Percentiles rank a stretch among this genome's conserved stretches.
Conservation (phyloP, 2,329 filamentous ascomycete genomes). For the Fusarium sp. region DNA sequence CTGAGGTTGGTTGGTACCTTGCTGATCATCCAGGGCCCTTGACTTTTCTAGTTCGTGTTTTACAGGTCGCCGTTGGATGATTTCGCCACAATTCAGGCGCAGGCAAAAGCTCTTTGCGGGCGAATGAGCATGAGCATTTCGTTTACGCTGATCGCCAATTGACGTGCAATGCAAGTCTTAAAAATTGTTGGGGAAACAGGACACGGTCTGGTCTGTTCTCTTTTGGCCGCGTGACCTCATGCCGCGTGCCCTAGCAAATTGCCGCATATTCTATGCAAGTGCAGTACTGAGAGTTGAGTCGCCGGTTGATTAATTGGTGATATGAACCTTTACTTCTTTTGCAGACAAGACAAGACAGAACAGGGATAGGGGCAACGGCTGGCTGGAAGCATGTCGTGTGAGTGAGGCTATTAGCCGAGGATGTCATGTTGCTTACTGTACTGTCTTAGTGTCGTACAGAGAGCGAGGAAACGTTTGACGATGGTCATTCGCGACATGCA, state of each 20-base stretch:
- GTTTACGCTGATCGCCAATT: conserved; percentile 33
- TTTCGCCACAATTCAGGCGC: conserved; percentile 30
- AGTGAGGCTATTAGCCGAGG: conserved; percentile 28
- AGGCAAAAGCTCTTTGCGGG: conserved; percentile 3
- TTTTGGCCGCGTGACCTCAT: conserved; percentile 39
- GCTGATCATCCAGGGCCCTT: conserved; percentile 17
- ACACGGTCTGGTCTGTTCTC: conserved; percentile 34
- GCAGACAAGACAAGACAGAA: background rate
- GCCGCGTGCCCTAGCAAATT: conserved; percentile 24
- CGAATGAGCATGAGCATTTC: conserved; percentile 32
- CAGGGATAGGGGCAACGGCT: conserved; percentile 7
- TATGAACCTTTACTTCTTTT: background rate
- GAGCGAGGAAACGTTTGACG: conserved; percentile 8
- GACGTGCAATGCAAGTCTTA: conserved; percentile 30
- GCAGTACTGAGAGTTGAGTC: background rate
- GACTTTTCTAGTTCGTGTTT: background rate
- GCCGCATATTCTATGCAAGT: conserved; percentile 3
- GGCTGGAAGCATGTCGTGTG: conserved; percentile 7
- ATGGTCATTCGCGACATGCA: conserved; percentile 22
- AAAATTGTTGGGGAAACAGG: conserved; percentile 41
- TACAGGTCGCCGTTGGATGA: conserved; percentile 6
- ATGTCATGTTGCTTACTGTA: conserved; percentile 7
- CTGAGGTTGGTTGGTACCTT: conserved; percentile 10
- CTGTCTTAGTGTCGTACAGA: background rate
- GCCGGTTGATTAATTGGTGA: conserved; percentile 6